These are phyloP conservation scores for Psilocybe subaeruginosa DNA, from an alignment of 768 basidiomycete genomes.

Conservation along the genomic window DNA sequence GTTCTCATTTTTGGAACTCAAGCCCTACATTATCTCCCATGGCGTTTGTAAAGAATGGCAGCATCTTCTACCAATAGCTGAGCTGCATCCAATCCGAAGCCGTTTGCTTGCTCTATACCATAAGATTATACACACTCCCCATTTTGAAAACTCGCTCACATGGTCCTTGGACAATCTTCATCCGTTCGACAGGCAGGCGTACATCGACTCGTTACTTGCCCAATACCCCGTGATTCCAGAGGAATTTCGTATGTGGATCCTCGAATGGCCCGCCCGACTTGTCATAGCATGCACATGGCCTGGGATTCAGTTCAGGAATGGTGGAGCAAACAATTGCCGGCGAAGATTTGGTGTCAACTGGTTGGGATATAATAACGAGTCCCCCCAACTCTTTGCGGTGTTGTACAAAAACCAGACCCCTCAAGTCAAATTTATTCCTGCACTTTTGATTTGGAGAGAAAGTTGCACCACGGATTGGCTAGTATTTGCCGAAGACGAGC, in stretches of 20 bases:
- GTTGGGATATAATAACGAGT: too few species aligned
- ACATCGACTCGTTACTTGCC: background rate
- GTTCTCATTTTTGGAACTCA: conserved; percentile 3
- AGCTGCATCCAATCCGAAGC: background rate
- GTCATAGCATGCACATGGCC: too few species aligned
- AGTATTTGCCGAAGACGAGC: too few species aligned
- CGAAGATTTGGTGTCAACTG: too few species aligned
- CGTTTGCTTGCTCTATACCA: background rate
- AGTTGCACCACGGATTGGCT: too few species aligned
- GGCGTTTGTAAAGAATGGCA: background rate
- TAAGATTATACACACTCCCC: background rate
- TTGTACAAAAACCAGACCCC: too few species aligned
- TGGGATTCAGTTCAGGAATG: too few species aligned
- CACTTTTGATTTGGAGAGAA: too few species aligned
- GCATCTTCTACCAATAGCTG: background rate
- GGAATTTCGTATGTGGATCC: background rate
- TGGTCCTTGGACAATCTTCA: background rate
- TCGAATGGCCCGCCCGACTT: too few species aligned
- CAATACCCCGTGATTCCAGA: conserved; percentile 6
- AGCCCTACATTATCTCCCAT: background rate
- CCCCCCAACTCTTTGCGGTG: too few species aligned
- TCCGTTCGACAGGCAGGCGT: background rate
- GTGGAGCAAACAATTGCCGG: too few species aligned
- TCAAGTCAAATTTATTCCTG: too few species aligned
- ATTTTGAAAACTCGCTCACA: background rate